Base-by-base conservation (phyloP, 176 grass and related monocot genomes). In the Cenchrus fungigraminus region DNA sequence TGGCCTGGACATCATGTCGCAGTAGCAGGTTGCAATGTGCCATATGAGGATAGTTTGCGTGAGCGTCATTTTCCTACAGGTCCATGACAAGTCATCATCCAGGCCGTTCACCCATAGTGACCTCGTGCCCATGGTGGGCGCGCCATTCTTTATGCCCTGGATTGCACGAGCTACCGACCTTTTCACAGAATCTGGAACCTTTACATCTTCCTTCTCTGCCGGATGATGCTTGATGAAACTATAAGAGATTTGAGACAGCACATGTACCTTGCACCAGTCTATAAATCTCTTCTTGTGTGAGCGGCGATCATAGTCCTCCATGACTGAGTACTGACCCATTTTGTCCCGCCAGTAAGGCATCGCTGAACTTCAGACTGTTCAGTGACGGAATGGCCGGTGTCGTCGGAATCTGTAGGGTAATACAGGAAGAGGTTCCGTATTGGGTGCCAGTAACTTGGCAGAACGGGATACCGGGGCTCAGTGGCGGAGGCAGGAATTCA, bases 21-120 rank as follows among this genome's bases (percentile, higher is more conserved):
- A 61, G 56, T 25, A 46, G 20, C 56, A 45, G 5, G 75, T 77
- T 25, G 75, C 55, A 13, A 77, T 43, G 55, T 77, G 74, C 74
- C 74, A 77, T 13, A 77, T 77, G 11, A 77, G 55, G 37, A 77
- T 61, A 11, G 40, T 28, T 11, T 77, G 75, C n/a, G 55, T 22
- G 43, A 44, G 4, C 6, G 43, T 44, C 19, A 8, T 5, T 55
- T 0, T 19, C 51, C 16, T 75, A 8, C 3, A 32, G 43, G 43
- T 45, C 74, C 55, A 60, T 44, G 55, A 60, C 1, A 77, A 19
- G 44, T 77, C 54, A 13, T 0, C 4, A 3, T 44, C 22, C 22
- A 25, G 22, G 22, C 22, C 22, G 6, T 32, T 1, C 5, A 1
- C 0, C 0, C 0, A 2, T 6, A 54, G 15, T 6, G 52, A 17